Evolutionary conservation across 163 green algal genomes (phyloP), one percentile per base, ranked within the genome.

Genomic region (Scenedesmus sp.): DNA sequence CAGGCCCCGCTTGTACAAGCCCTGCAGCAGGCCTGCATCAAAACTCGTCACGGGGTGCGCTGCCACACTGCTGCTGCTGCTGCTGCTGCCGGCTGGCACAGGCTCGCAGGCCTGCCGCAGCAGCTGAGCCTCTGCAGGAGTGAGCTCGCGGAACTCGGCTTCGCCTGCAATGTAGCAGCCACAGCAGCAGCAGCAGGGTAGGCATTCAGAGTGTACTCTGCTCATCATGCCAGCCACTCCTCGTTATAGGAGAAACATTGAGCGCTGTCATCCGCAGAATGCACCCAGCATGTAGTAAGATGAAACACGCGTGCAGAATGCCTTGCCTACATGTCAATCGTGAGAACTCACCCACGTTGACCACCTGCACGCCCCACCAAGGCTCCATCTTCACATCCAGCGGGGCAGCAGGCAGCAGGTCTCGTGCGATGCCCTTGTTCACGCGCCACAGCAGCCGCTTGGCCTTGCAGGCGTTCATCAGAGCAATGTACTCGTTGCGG

Each of bases 401-500:
- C 26, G 95, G 94, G 76, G 95, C 91, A 66, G 81, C n/a, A 0
- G 98, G 98, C 89, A 99, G 94, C 54, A 96, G 88, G 79, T 99
- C 98, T 83, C 96, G 97, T 4, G 96, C 97, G 7, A 99, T 95
- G 26, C 92, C 95, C 85, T 96, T 96, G 94, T 99, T 99, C 56
- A 99, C 93, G 20, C 98, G 96, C 98, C 98, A 99, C 93, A 99
- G 93, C 91, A 99, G 94, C 91, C 97, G 96, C 92, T 98, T 98
- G 73, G 94, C 95, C 87, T 98, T 98, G 95, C 94, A 98, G 60
- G 96, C 93, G 91, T 99, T 98, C 90, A 99, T 95, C 59, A 96
- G 96, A 2, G 96, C 94, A 52, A 99, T 99, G 96, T 99, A 99
- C 95, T 99, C 96, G 91, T 99, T 99, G 82, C 98, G 95, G 0